Evolutionary conservation across 2,329 filamentous ascomycete genomes (phyloP).

Genomic region (Aspergillus fijiensis): DNA sequence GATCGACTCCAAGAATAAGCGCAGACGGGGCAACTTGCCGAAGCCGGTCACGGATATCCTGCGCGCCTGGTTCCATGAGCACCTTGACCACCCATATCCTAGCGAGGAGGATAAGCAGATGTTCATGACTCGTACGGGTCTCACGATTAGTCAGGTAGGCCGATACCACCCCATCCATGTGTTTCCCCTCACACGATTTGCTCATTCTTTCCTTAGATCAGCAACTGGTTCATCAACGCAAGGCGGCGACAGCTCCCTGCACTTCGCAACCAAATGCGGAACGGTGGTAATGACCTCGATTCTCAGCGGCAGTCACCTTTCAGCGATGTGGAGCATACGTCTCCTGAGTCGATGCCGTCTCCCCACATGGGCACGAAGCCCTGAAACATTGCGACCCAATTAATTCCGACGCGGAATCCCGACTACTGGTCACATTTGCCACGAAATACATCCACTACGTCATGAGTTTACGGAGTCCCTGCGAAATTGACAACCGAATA

Average conservation of each 20-base stretch:
- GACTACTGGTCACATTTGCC: neutral
- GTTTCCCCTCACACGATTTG: neutral
- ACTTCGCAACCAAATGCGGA: conserved; percentile 46
- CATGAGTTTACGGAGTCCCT: conserved; percentile 15
- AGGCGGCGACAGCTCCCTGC: conserved; percentile 49
- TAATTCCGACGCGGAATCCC: neutral
- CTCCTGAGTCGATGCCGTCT: conserved; percentile 29
- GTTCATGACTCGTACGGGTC: conserved; percentile 70
- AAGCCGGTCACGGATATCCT: conserved; percentile 84
- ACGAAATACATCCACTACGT: conserved; percentile 15
- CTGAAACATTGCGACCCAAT: neutral
- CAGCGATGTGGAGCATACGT: conserved; percentile 34
- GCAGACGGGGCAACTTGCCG: conserved; percentile 79
- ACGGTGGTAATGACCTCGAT: conserved; percentile 30
- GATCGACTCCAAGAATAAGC: conserved; percentile 46
- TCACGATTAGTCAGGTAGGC: conserved; percentile 68
- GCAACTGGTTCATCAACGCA: conserved; percentile 56
- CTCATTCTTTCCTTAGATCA: conserved; percentile 40
- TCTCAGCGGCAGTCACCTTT: conserved; percentile 36
- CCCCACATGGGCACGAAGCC: conserved; percentile 22
- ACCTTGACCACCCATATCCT: conserved; percentile 79
- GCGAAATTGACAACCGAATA: conserved; percentile 8
- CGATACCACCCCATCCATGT: conserved; percentile 11
- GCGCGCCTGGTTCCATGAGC: conserved; percentile 74
- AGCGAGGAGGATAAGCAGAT: conserved; percentile 85